Evolutionary conservation across 148 eudicot species (phyloP).

Genomic region (Vaccinium vitisidaea): DNA sequence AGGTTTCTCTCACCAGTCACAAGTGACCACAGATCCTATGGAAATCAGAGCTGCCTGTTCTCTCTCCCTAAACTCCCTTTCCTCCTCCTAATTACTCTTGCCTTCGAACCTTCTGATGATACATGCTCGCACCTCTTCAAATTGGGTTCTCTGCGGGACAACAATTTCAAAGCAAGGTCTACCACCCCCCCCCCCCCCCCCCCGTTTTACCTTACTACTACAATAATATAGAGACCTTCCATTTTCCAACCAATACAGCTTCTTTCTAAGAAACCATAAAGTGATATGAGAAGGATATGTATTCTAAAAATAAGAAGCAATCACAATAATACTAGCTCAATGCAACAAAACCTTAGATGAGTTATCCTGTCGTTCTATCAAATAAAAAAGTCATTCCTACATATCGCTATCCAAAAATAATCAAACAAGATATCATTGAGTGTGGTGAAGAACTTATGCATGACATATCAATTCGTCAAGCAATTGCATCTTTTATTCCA

Average conservation of each 20-base stretch:
- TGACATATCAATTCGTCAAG: background rate
- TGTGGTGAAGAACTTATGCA: background rate
- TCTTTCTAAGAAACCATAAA: background rate
- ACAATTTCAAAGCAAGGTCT: background rate
- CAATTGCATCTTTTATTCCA: background rate
- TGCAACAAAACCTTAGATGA: background rate
- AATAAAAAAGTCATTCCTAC: background rate
- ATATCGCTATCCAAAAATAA: background rate
- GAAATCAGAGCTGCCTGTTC: background rate
- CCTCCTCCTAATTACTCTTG: background rate
- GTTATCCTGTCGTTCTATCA: background rate
- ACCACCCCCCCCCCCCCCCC: too few relatives aligned
- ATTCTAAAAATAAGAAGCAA: background rate
- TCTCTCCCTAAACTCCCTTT: background rate
- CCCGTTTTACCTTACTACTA: background rate
- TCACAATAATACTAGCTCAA: background rate
- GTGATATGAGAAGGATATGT: background rate
- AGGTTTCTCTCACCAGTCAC: background rate
- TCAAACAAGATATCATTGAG: background rate
- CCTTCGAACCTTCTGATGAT: background rate
- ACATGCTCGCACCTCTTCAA: background rate
- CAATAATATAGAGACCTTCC: background rate
- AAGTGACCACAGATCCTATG: background rate
- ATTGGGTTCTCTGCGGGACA: background rate
- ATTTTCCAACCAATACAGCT: background rate